Evolutionary conservation across 2,329 filamentous ascomycete genomes (phyloP).

Genomic region (Amphichorda felina): DNA sequence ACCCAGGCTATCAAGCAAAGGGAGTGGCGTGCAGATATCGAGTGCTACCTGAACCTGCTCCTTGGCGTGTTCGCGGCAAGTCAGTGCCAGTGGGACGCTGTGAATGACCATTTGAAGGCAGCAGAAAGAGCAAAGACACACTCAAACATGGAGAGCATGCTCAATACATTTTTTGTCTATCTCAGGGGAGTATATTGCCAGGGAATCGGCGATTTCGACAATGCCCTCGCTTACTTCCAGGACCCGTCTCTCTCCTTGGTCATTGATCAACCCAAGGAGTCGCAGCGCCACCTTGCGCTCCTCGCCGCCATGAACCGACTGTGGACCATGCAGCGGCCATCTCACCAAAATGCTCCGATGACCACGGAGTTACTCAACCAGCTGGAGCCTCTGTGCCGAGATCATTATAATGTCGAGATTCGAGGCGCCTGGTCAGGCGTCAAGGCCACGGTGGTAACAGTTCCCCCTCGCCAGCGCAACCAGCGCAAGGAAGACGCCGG

Average conservation of each 20-base stretch:
- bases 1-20: slow-evolving; percentile 44
- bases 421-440: slow-evolving; percentile 68
- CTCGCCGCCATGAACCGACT: slow-evolving; percentile 57
- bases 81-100: slow-evolving; percentile 57
- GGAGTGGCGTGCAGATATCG: slow-evolving; percentile 53
- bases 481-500: slow-evolving; percentile 71
- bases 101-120: slow-evolving; percentile 43
- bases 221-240: slow-evolving; percentile 56
- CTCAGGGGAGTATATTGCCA: slow-evolving; percentile 67
- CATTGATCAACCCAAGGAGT: slow-evolving; percentile 29
- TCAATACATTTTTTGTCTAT: slow-evolving; percentile 48
- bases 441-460: slow-evolving; percentile 52
- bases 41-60: slow-evolving; percentile 60
- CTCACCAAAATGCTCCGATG: slow-evolving; percentile 42
- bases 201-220: slow-evolving; percentile 59
- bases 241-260: slow-evolving; percentile 30
- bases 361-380: slow-evolving; percentile 51
- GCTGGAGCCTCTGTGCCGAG: slow-evolving; percentile 54
- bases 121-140: slow-evolving; percentile 28
- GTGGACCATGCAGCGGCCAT: slow-evolving; percentile 57
- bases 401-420: slow-evolving; percentile 64
- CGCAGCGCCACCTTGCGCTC: slow-evolving; percentile 52
- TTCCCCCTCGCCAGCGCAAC: slow-evolving; percentile 54
- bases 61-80: slow-evolving; percentile 59
- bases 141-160: slow-evolving; percentile 26